Base-by-base conservation (phyloP, 495 filamentous ascomycete species). In the Rhizodiscina lignyota region DNA sequence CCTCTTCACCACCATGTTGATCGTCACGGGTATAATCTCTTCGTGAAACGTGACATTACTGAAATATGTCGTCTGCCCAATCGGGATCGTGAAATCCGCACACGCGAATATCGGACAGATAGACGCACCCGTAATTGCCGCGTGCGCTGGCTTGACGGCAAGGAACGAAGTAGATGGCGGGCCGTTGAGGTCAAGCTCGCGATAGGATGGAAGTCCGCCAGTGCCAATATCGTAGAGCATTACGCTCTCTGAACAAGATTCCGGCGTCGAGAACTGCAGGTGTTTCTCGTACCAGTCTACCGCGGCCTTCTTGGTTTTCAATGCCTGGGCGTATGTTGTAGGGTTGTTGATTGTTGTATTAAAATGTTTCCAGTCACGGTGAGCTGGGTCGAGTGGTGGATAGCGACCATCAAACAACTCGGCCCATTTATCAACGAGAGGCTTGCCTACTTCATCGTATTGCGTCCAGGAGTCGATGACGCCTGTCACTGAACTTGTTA, bases 141-240 rank as follows among this genome's bases (percentile, higher is more conserved):
- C 52, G 2, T 36, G 35, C 11, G 40, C 22, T 3, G 52, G 51
- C 18, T 42, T 48, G n/a, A 51, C 40, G 2, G 55, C 56, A 17
- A 60, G 45, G 34, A 51, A 50, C 1, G 49, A 23, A 6, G 56
- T 49, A 13, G 37, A 42, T 17, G 49, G 44, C 18, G 38, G 42
- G 23, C 53, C 40, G 33, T 46, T 47, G 17, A 60, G 43, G 13
- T 42, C 38, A 20, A 47, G 24, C 35, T 60, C 56, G 13, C 56
- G 52, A 34, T 48, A 60, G 23, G 49, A 52, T 11, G 55, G 56
- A n/a, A 52, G 29, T 11, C 56, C 55, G n/a, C 56, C 56, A 1
- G 55, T 58, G n/a, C 55, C 53, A 30, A 60, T 58, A 36, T 60
- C 56, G 41, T 50, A 53, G 18, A 60, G 41, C 51, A 60, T 56